Conservation (phyloP, 768 basidiomycete genomes). For the Pisolithus sp. region DNA sequence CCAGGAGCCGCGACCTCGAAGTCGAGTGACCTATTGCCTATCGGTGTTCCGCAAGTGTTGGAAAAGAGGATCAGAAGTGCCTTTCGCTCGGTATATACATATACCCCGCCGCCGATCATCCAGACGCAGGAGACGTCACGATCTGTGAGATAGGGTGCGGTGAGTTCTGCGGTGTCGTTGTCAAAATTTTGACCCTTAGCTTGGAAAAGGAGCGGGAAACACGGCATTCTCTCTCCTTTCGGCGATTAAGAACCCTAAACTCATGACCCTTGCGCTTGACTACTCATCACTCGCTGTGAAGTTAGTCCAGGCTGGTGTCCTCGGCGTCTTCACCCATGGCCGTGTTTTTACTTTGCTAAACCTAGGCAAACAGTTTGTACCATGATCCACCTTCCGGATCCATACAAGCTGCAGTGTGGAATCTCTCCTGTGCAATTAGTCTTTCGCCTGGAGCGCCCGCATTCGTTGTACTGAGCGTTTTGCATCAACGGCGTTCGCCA, state of each 20-base stretch:
- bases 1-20: too few species aligned
- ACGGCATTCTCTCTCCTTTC: constrained; percentile 83
- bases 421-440: constrained; percentile 58
- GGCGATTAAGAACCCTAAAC: constrained; percentile 71
- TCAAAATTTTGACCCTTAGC: constrained; percentile 2
- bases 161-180: constrained; percentile 26
- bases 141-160: constrained; percentile 92
- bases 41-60: too few species aligned
- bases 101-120: constrained; percentile 21
- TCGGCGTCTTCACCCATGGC: not conserved
- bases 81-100: too few species aligned
- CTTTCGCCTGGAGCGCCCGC: constrained; percentile 57
- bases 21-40: too few species aligned
- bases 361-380: constrained; percentile 72
- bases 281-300: constrained; percentile 86
- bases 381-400: constrained; percentile 56
- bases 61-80: too few species aligned
- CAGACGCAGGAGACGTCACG: constrained; percentile 65
- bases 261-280: constrained; percentile 78
- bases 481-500: constrained; percentile 47
- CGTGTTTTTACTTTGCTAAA: not conserved
- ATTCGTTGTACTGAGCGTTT: constrained; percentile 81
- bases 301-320: constrained; percentile 70
- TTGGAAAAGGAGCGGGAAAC: constrained; percentile 77
- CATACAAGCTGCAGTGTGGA: constrained; percentile 84